phyloP scores from a whole-genome alignment of 2,329 filamentous ascomycete genomes.

The Xylaria sp. region DNA sequence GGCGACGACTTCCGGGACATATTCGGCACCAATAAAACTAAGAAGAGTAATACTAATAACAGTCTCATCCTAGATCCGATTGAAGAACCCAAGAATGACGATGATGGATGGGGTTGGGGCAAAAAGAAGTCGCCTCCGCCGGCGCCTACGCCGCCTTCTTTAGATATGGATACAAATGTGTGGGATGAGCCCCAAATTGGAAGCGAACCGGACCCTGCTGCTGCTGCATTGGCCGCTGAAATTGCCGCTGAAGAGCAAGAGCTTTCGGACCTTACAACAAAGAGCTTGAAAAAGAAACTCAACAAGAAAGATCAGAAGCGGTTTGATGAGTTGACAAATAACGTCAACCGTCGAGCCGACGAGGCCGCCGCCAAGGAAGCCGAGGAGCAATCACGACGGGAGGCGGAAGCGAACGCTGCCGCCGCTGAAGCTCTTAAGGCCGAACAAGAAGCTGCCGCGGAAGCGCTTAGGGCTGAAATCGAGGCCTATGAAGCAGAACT shows the following conservation, averaged over 20 bases:
- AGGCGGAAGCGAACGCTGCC: slow-evolving; percentile 36
- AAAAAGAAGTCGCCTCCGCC: slow-evolving; percentile 52
- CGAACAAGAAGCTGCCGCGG: slow-evolving; percentile 25
- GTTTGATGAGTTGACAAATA: slow-evolving; percentile 45
- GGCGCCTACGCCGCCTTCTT: slow-evolving; percentile 53
- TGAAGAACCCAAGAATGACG: slow-evolving; percentile 51
- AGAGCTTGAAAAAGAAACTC: slow-evolving; percentile 39
- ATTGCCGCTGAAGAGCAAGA: slow-evolving; percentile 51
- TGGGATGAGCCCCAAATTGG: slow-evolving; percentile 40
- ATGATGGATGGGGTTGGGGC: slow-evolving; percentile 52
- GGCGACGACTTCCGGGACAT: slow-evolving; percentile 34
- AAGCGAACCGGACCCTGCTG: slow-evolving; percentile 46
- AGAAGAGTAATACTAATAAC: slow-evolving; percentile 38
- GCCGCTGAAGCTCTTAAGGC: slow-evolving; percentile 37
- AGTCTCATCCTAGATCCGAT: slow-evolving; percentile 49
- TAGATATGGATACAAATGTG: slow-evolving; percentile 49
- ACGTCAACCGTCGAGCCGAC: slow-evolving; percentile 39
- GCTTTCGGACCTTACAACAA: slow-evolving; percentile 39
- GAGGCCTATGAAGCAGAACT: slow-evolving; percentile 19
- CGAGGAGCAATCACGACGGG: slow-evolving; percentile 43
- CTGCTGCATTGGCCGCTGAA: slow-evolving; percentile 38
- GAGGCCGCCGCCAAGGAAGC: slow-evolving; percentile 46
- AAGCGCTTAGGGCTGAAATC: slow-evolving; percentile 19
- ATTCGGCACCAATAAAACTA: slow-evolving; percentile 27
- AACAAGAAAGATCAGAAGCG: slow-evolving; percentile 40